Evolutionary conservation across 495 filamentous ascomycete genomes (phyloP).

Genomic region (Sordaria brevicollis): DNA sequence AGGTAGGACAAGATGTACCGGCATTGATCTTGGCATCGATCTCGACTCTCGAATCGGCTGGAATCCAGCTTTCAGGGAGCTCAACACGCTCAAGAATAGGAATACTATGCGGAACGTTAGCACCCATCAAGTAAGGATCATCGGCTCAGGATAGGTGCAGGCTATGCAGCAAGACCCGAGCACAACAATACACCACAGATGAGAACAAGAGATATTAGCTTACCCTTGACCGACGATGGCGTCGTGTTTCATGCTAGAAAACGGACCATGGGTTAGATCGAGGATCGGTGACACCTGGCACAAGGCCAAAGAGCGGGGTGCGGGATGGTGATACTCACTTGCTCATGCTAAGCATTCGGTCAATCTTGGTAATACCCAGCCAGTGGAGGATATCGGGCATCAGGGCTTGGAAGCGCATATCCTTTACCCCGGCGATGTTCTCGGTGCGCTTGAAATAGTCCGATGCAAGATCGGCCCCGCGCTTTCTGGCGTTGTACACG

Average conservation of each 20-base stretch:
- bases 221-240: constrained; percentile 90
- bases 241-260: constrained; percentile 87
- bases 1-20: constrained; percentile 48
- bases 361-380: constrained; percentile 97
- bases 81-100: constrained; percentile 88
- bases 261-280: constrained; percentile 7
- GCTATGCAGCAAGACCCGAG: constrained; percentile 3
- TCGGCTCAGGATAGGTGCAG: not conserved
- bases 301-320: not conserved
- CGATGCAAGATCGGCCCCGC: constrained; percentile 77
- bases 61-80: constrained; percentile 90
- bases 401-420: constrained; percentile 98
- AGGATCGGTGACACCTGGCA: not conserved
- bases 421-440: constrained; percentile 93
- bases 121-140: not conserved
- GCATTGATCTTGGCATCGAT: constrained; percentile 98
- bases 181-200: not conserved
- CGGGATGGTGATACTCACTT: constrained; percentile 52
- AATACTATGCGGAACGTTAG: constrained; percentile 43
- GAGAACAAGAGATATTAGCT: constrained; percentile 14
- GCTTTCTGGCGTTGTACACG: constrained; percentile 90
- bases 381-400: constrained; percentile 99
- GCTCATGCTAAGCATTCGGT: constrained; percentile 97
- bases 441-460: constrained; percentile 97
- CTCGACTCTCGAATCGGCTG: constrained; percentile 88